Base-by-base conservation (phyloP, 208 protist genomes). In the Leishmania tropica region DNA sequence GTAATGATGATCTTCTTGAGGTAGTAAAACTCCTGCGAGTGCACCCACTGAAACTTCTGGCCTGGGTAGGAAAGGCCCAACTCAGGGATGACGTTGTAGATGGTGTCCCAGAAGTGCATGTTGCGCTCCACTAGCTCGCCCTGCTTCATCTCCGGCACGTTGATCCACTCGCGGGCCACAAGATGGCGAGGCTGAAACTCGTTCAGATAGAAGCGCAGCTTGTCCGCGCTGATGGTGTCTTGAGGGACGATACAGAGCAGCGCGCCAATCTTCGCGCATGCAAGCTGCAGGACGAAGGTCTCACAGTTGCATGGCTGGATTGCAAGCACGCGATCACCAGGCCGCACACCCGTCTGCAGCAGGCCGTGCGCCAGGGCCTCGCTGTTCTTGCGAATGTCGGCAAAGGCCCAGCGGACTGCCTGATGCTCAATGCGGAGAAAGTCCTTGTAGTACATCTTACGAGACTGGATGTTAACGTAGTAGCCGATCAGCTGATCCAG, bases 361-460 rank as follows among this genome's bases (percentile, higher is more conserved):
- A 98, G 86, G 24, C 95, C 95, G 81, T 98, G 92, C 11, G 94
- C 95, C 4, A 98, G 91, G 7, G 95, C 95, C 87, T 98, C 95
- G 85, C 94, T 97, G 88, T 98, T 98, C 86, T 98, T 98, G 68
- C 94, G 94, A 79, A 98, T 96, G 77, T 98, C 95, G 2, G 94
- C 94, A 86, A 97, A 98, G 2, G 95, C 94, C 95, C 95, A 98
- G 48, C 94, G 92, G 31, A 98, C 95, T 21, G 94, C 95, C 89
- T 98, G 95, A 83, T 98, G 95, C 87, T 97, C 94, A 78, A 98
- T 97, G 62, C 96, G 94, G n/a, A 98, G 83, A 75, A 96, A 96
- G 81, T 96, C 94, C 81, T 97, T 98, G 93, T 98, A 97, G 87
- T 97, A 97, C 96, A 98, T 96, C 86, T 97, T 97, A 47, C 96